Conservation (phyloP, 2,329 filamentous ascomycete genomes). For the Paracamarosporium sp. region DNA sequence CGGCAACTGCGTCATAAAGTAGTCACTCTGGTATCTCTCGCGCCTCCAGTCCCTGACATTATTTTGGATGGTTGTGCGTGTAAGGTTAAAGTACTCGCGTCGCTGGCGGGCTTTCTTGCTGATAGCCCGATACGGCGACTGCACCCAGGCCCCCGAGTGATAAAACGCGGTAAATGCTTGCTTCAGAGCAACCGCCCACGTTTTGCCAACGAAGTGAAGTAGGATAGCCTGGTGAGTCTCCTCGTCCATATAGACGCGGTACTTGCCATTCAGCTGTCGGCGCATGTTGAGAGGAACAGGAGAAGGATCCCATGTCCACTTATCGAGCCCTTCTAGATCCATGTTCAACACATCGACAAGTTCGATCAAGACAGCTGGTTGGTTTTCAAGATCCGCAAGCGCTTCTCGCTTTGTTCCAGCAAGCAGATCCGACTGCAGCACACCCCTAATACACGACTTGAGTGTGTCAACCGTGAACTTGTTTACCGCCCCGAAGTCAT, state of each 20-base stretch:
- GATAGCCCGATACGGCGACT: conserved; percentile 37
- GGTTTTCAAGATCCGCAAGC: conserved; percentile 59
- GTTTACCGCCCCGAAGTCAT: conserved; percentile 19
- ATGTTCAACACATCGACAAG: conserved; percentile 65
- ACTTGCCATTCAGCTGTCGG: conserved; percentile 63
- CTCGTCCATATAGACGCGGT: conserved; percentile 66
- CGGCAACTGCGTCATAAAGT: conserved; percentile 65
- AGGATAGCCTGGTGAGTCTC: conserved; percentile 64
- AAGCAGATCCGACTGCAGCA: conserved; percentile 59
- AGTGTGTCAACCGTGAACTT: conserved; percentile 53
- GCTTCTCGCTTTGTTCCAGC: conserved; percentile 59
- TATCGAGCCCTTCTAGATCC: conserved; percentile 58
- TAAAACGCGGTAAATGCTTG: conserved; percentile 48
- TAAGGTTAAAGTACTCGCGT: conserved; percentile 54
- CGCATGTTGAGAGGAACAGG: conserved; percentile 58
- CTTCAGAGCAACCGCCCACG: conserved; percentile 59
- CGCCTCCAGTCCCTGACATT: conserved; percentile 36
- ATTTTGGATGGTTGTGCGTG: conserved; percentile 28
- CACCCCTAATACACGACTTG: conserved; percentile 54
- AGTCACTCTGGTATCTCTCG: conserved; percentile 51
- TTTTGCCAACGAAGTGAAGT: conserved; percentile 61
- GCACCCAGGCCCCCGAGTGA: conserved; percentile 51
- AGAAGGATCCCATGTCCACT: conserved; percentile 59
- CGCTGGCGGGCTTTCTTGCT: conserved; percentile 49
- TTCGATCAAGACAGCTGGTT: conserved; percentile 58